Evolutionary conservation across 768 basidiomycete genomes (phyloP).

Genomic region (Tulasnella calospora): DNA sequence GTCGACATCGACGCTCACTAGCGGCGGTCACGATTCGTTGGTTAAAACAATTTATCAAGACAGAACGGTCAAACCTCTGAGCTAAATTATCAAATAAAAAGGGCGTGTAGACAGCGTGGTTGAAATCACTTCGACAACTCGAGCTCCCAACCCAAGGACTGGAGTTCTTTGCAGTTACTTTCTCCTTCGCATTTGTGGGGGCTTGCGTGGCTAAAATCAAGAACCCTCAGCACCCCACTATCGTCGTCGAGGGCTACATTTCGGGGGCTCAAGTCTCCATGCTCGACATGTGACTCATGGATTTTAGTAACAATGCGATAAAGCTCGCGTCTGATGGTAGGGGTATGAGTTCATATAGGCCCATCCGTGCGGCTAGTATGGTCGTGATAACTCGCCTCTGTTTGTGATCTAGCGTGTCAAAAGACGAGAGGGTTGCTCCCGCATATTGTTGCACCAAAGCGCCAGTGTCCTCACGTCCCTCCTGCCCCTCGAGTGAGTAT

Average conservation of each 20-base stretch:
- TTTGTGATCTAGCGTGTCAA: background rate
- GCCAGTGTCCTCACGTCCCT: background rate
- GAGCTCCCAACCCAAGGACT: background rate
- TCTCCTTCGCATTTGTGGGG: background rate
- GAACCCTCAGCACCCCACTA: background rate
- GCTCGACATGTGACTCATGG: background rate
- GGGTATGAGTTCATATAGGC: background rate
- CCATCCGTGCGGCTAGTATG: background rate
- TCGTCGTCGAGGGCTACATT: background rate
- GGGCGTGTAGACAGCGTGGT: too few species aligned
- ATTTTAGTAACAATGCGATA: background rate
- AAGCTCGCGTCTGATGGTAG: background rate
- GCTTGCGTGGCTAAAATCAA: background rate
- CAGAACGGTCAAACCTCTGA: too few species aligned
- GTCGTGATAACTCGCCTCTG: background rate
- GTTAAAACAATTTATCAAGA: too few species aligned
- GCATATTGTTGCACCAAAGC: background rate
- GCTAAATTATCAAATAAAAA: too few species aligned
- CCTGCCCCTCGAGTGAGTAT: background rate
- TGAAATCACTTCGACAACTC: too few species aligned
- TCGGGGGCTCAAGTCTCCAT: background rate
- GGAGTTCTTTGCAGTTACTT: background rate
- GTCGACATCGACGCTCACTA: too few species aligned
- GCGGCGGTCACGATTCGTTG: too few species aligned
- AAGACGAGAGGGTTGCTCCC: background rate